A percentile compares a stretch with the other conserved stretches of the same genome.
These are phyloP conservation scores for Penicillium sp. DNA, from an alignment of 2,329 filamentous ascomycete species.

Conservation along the genomic window DNA sequence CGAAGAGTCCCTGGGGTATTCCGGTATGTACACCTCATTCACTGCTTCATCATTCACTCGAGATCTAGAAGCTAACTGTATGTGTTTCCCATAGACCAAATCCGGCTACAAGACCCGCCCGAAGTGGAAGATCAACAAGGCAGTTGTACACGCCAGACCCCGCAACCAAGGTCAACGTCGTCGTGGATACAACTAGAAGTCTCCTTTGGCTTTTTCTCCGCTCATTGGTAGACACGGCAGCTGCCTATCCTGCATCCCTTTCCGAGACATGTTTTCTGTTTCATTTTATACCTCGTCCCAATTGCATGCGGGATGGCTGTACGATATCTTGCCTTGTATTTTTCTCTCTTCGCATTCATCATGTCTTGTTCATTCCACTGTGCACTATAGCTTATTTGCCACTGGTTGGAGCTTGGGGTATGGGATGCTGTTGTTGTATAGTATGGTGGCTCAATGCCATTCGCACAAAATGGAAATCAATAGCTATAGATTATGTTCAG, in stretches of 20 bases:
- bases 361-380: slow-evolving; percentile 10
- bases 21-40: slow-evolving; percentile 64
- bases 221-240: slow-evolving; percentile 3
- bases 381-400: slow-evolving; percentile 9
- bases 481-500: slow-evolving; percentile 2
- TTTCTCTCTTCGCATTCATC: slow-evolving; percentile 11
- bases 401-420: slow-evolving; percentile 15
- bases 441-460: slow-evolving; percentile 18
- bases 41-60: background rate
- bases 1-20: slow-evolving; percentile 93
- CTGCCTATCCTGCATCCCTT: slow-evolving; percentile 3
- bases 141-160: slow-evolving; percentile 77
- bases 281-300: slow-evolving; percentile 21
- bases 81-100: slow-evolving; percentile 46
- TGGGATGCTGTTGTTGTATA: slow-evolving; percentile 17
- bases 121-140: slow-evolving; percentile 87
- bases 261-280: slow-evolving; percentile 8
- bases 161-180: slow-evolving; percentile 89
- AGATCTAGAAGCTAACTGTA: background rate
- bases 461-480: slow-evolving; percentile 17
- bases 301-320: slow-evolving; percentile 17
- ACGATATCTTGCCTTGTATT: slow-evolving; percentile 19
- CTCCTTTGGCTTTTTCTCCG: background rate
- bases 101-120: slow-evolving; percentile 81
- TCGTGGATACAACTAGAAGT: slow-evolving; percentile 59